These are phyloP conservation scores for Phallus indusiatus DNA, from an alignment of 768 basidiomycete species.

Conservation along the genomic window DNA sequence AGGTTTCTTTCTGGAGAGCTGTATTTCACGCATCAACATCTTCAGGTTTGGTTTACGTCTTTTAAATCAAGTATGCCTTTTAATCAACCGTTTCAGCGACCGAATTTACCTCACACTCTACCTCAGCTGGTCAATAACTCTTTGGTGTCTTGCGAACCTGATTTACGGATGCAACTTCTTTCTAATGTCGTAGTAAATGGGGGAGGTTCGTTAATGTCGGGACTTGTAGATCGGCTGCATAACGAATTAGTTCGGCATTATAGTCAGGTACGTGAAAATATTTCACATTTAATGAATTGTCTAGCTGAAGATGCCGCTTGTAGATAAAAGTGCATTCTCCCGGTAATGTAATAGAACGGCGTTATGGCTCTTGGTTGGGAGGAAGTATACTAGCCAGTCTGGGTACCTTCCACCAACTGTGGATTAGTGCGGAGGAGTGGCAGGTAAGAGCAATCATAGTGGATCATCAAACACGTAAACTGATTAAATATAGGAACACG, in stretches of 20 bases:
- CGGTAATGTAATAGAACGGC: constrained; percentile 81
- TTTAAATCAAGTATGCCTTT: neutral
- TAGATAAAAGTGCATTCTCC: constrained; percentile 90
- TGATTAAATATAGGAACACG: constrained; percentile 52
- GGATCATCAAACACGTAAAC: neutral
- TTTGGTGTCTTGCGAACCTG: constrained; percentile 80
- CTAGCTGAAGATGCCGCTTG: neutral
- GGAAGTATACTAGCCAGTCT: constrained; percentile 91
- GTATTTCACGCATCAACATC: constrained; percentile 52
- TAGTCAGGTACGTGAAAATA: neutral
- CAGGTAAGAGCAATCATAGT: constrained; percentile 41
- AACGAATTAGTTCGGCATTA: constrained; percentile 43
- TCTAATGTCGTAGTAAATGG: constrained; percentile 95
- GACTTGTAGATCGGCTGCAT: constrained; percentile 75
- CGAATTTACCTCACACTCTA: constrained; percentile 65
- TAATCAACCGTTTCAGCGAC: constrained; percentile 28
- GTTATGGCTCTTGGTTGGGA: constrained; percentile 91
- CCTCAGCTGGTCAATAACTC: constrained; percentile 69
- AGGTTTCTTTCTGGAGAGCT: constrained; percentile 82
- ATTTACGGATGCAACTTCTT: constrained; percentile 82
- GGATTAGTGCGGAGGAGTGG: constrained; percentile 93
- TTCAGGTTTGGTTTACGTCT: constrained; percentile 12
- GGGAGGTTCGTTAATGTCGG: constrained; percentile 79
- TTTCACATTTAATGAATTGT: too few species aligned
- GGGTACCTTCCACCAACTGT: constrained; percentile 96